Conservation (phyloP, 2,329 filamentous ascomycete genomes). For the Didymella lethalis region DNA sequence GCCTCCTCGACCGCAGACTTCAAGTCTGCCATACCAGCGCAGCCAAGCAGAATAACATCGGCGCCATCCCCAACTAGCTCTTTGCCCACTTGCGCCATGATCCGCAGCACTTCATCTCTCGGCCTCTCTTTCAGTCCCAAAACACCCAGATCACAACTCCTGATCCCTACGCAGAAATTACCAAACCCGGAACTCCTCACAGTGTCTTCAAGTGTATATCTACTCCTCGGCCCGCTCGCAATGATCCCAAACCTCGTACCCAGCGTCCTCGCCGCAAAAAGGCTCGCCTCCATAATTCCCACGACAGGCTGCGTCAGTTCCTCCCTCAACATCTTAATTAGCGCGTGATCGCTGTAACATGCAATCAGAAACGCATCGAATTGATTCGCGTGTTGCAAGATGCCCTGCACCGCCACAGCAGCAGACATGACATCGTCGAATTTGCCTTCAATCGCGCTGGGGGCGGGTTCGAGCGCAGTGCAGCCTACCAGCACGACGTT, state of each 20-base stretch:
- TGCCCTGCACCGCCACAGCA: slow-evolving; percentile 57
- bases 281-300: slow-evolving; percentile 61
- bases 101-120: slow-evolving; percentile 50
- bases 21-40: slow-evolving; percentile 60
- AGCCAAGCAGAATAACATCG: slow-evolving; percentile 56
- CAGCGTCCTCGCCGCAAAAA: slow-evolving; percentile 60
- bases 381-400: slow-evolving; percentile 53
- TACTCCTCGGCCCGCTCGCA: slow-evolving; percentile 52
- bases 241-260: slow-evolving; percentile 58
- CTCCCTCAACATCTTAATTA: slow-evolving; percentile 58
- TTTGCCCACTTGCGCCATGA: slow-evolving; percentile 52
- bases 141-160: slow-evolving; percentile 54
- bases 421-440: slow-evolving; percentile 61
- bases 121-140: slow-evolving; percentile 56
- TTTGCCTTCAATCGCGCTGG: slow-evolving; percentile 60
- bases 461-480: slow-evolving; percentile 59
- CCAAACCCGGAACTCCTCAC: slow-evolving; percentile 54
- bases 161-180: slow-evolving; percentile 55
- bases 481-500: slow-evolving; percentile 60
- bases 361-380: slow-evolving; percentile 60
- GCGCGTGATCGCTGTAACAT: slow-evolving; percentile 59
- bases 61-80: slow-evolving; percentile 53
- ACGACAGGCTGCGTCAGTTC: slow-evolving; percentile 56
- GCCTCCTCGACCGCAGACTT: slow-evolving; percentile 57
- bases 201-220: slow-evolving; percentile 52